These are phyloP conservation scores for Penicillium sp. DNA, from an alignment of 2,329 filamentous ascomycete genomes.

Conservation along the genomic window DNA sequence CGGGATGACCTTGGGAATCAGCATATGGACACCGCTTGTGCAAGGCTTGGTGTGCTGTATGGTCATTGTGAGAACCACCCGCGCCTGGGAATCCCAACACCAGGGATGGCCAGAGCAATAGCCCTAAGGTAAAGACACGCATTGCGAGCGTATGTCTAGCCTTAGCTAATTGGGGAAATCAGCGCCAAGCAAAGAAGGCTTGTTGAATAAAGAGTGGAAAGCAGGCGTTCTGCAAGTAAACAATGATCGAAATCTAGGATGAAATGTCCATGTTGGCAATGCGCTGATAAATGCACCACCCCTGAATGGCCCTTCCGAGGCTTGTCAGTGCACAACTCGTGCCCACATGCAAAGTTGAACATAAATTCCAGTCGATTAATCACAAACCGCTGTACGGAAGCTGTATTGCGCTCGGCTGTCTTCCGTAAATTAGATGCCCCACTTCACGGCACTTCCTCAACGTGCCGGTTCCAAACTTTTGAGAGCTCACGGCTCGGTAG, in stretches of 20 bases:
- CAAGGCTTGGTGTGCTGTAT: conserved; percentile 5
- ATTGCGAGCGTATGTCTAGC: conserved; percentile 2
- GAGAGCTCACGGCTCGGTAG: not conserved
- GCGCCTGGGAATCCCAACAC: conserved; percentile 14
- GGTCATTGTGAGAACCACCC: conserved; percentile 1
- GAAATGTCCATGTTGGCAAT: not conserved
- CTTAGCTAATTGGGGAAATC: not conserved
- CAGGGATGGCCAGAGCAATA: conserved; percentile 10
- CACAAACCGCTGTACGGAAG: not conserved
- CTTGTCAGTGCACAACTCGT: not conserved
- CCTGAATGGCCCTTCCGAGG: conserved; percentile 10
- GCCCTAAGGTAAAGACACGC: conserved; percentile 8
- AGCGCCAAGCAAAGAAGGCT: not conserved
- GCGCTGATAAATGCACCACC: conserved; percentile 9
- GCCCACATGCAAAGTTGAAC: not conserved
- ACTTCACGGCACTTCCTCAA: not conserved
- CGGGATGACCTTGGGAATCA: conserved; percentile 6
- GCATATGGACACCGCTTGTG: conserved; percentile 26
- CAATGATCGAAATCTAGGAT: not conserved
- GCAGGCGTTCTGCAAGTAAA: not conserved
- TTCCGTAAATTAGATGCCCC: not conserved
- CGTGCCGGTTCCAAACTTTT: not conserved
- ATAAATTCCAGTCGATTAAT: not conserved
- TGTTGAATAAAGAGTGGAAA: not conserved
- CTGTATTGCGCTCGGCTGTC: not conserved